Evolutionary conservation across 2,329 filamentous ascomycete species (phyloP).

Genomic region (Penicillium sp.): DNA sequence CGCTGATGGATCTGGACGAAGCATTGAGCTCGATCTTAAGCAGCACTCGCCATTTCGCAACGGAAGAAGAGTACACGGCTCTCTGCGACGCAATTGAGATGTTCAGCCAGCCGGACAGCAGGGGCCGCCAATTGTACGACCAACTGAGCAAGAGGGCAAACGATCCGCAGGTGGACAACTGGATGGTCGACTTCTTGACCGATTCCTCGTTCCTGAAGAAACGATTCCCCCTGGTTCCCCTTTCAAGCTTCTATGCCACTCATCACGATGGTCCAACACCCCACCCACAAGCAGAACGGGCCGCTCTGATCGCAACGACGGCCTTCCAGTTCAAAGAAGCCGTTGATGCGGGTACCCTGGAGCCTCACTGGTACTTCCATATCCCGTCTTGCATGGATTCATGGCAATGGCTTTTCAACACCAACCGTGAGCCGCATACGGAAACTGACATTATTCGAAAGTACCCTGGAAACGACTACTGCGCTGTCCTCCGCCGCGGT

Average conservation of each 20-base stretch:
- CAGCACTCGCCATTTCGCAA: background rate
- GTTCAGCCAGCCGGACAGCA: background rate
- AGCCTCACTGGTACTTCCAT: conserved; percentile 2
- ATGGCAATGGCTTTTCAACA: conserved; percentile 5
- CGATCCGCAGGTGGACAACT: conserved; percentile 1
- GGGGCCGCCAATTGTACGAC: background rate
- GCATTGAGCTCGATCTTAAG: background rate
- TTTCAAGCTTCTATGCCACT: background rate
- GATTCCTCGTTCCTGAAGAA: conserved; percentile 1
- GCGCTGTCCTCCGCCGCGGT: background rate
- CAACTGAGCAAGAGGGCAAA: background rate
- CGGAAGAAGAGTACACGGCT: background rate
- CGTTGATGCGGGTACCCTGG: background rate
- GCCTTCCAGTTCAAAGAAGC: conserved; percentile 3
- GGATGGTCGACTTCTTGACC: conserved; percentile 1
- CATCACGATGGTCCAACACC: background rate
- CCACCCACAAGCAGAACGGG: background rate
- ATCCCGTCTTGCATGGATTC: conserved; percentile 4
- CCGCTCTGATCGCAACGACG: background rate
- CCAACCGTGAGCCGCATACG: background rate
- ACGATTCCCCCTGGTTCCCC: background rate
- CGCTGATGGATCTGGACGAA: conserved; percentile 1
- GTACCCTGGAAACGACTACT: conserved; percentile 3
- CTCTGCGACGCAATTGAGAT: background rate
- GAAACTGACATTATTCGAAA: background rate